These are phyloP conservation scores for Hypomontagnella monticulosa DNA, from an alignment of 495 filamentous ascomycete genomes.

Conservation along the genomic window DNA sequence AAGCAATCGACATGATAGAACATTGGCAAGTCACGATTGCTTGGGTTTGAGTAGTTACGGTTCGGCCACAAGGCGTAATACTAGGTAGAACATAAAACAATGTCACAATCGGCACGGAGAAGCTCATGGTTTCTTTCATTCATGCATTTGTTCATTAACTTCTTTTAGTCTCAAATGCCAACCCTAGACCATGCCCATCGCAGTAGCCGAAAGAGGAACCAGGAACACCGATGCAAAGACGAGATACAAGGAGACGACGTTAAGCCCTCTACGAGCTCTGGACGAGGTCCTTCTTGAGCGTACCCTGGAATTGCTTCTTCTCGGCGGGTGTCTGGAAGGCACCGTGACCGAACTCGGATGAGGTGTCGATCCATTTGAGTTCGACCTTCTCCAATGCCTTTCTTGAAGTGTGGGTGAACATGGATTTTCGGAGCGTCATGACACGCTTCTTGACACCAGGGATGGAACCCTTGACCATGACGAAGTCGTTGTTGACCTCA, in stretches of 20 bases:
- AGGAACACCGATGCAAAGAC: constrained; percentile 65
- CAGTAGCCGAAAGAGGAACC: constrained; percentile 58
- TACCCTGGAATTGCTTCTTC: constrained; percentile 94
- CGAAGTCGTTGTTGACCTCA: constrained; percentile 99
- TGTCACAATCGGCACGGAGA: constrained; percentile 26
- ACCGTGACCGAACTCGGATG: constrained; percentile 99
- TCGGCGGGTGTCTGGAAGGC: constrained; percentile 98
- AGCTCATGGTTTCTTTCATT: constrained; percentile 54
- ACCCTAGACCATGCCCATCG: constrained; percentile 55
- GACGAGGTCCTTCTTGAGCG: constrained; percentile 97
- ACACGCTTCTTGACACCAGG: constrained; percentile 99
- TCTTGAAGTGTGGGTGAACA: constrained; percentile 96
- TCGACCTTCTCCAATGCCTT: constrained; percentile 98
- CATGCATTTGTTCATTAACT: constrained; percentile 57
- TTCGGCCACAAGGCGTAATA: too few relatives aligned
- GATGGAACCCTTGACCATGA: constrained; percentile 96
- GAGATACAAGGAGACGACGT: constrained; percentile 61
- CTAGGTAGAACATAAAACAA: neutral
- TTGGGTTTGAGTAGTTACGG: too few relatives aligned
- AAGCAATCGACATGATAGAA: too few relatives aligned
- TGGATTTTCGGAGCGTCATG: constrained; percentile 98
- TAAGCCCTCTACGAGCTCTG: constrained; percentile 68
- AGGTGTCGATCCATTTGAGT: constrained; percentile 99
- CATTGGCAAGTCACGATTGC: too few relatives aligned
- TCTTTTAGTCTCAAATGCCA: constrained; percentile 53